Evolutionary conservation across 805 yeast species (phyloP), one percentile per base, ranked within the genome.

Genomic region (Kazachstania africana): DNA sequence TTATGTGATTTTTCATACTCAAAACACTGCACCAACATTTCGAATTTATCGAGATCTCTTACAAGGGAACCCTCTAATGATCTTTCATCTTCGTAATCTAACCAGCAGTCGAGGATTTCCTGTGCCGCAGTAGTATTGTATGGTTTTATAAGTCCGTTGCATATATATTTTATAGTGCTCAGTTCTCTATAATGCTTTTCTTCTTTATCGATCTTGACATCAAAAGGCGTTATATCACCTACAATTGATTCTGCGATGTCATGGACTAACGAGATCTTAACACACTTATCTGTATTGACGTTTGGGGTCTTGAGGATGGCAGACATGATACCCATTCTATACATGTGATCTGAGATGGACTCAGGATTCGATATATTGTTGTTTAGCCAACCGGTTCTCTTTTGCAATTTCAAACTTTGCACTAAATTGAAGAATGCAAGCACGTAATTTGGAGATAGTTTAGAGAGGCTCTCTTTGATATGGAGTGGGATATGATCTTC

Each of bases 221-320:
- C 84, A 54, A 71, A 57, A 47, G 98, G 91, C 2, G 95, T 85
- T 30, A 88, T 83, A 55, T 88, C 98, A 17, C 98, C 98, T 6
- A 91, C 97, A 17, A 88, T 60, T 4, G 87, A 58, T 62, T 88
- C 98, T 8, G 97, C 95, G 45, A 88, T 79, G 55, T 88, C 98
- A 61, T 88, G 98, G 22, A 84, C 76, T 25, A 84, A 62, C 0
- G 96, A 83, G 31, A 88, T 85, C 56, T 80, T 78, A 36, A 76
- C 78, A 62, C 95, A 84, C 44, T 71, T 72, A 36, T 68, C 66
- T 16, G 70, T 62, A 54, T 81, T 74, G 2, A 61, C 57, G n/a
- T 23, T 23, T 12, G 55, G 53, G 27, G 65, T 57, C 20, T 59
- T 57, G 26, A 83, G 65, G 13, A 83, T 55, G 77, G 84, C 70